Conservation (phyloP, 73 alveolate genomes). For the Paramecium biaurelia region DNA sequence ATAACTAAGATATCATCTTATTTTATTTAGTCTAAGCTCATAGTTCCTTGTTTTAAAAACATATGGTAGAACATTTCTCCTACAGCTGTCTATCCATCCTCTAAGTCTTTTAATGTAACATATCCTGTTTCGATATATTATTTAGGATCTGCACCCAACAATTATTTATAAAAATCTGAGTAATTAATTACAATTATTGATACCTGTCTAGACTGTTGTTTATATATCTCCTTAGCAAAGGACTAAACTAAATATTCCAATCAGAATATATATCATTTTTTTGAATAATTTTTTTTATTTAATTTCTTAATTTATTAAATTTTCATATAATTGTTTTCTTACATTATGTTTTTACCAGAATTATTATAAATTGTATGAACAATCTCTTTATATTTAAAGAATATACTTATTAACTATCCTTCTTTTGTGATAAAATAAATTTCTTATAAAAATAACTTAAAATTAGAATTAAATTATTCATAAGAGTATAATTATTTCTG, state of each 20-base stretch:
- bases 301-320: neutral
- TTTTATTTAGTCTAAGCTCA: neutral
- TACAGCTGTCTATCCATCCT: neutral
- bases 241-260: neutral
- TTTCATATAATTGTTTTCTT: too few relatives aligned
- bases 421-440: too few relatives aligned
- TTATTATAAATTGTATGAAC: too few relatives aligned
- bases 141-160: neutral
- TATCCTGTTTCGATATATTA: slow-evolving; percentile 22
- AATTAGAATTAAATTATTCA: too few relatives aligned
- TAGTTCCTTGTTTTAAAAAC: slow-evolving; percentile 8
- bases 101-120: neutral
- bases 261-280: neutral
- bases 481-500: neutral
- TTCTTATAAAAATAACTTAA: too few relatives aligned
- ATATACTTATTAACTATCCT: too few relatives aligned
- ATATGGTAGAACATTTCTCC: slow-evolving; percentile 2
- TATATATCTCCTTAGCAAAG: neutral
- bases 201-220: neutral
- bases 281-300: neutral
- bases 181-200: neutral
- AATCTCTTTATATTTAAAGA: too few relatives aligned
- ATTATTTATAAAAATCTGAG: neutral
- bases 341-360: neutral
- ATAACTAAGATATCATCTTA: neutral